Conservation (phyloP, 2,329 filamentous ascomycete species). For the Teratosphaeria pseudoeucalypti region DNA sequence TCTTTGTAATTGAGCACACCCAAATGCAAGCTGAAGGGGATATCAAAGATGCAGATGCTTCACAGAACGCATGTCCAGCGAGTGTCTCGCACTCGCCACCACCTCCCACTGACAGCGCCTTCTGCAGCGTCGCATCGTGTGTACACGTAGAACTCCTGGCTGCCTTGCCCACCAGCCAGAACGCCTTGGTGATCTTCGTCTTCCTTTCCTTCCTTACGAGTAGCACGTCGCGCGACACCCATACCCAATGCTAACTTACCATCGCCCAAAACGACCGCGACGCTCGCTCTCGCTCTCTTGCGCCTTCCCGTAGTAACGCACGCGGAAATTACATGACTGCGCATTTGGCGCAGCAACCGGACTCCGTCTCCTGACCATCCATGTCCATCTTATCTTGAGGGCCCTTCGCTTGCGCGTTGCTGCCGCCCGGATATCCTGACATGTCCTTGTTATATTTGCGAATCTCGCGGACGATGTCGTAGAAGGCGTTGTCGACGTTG, state of each 20-base stretch:
- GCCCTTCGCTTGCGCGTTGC: conserved; percentile 35
- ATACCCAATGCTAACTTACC: not conserved
- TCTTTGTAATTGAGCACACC: not conserved
- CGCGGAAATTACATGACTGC: conserved; percentile 61
- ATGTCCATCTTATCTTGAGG: conserved; percentile 64
- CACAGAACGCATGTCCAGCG: not conserved
- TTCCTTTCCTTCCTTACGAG: not conserved
- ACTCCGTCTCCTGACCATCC: conserved; percentile 53
- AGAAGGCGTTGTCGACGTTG: conserved; percentile 98
- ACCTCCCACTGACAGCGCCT: not conserved
- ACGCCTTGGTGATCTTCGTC: not conserved
- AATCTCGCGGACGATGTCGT: conserved; percentile 96
- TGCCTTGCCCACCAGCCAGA: not conserved
- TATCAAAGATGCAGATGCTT: not conserved
- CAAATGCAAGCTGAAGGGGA: conserved; percentile 1
- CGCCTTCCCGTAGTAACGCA: too few relatives aligned
- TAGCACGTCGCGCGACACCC: not conserved
- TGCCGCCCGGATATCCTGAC: conserved; percentile 70
- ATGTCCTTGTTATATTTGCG: conserved; percentile 97
- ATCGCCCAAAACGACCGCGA: not conserved
- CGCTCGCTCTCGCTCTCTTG: not conserved
- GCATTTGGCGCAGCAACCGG: conserved; percentile 76
- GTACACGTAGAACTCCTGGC: not conserved
- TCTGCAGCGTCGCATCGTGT: not conserved
- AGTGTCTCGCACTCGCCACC: not conserved